Conservation (phyloP, 108 stramenopile species). For the Fistulifera solaris region DNA sequence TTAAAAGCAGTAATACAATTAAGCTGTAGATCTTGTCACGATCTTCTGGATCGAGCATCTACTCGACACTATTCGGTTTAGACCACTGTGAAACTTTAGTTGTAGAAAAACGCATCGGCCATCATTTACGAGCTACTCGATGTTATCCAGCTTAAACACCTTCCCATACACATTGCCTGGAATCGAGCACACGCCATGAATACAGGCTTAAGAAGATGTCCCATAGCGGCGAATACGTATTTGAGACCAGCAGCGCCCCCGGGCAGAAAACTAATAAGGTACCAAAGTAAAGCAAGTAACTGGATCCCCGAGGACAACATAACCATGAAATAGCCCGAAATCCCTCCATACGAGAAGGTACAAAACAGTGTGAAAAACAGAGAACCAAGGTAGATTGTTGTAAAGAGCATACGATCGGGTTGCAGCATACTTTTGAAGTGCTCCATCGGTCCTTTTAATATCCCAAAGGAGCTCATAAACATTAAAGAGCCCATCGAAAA, state of each 20-base stretch:
- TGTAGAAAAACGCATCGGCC: too few relatives aligned
- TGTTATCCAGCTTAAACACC: slow-evolving; percentile 14
- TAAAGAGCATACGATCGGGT: slow-evolving; percentile 70
- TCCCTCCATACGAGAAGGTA: slow-evolving; percentile 68
- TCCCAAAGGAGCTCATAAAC: slow-evolving; percentile 87
- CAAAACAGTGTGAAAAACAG: slow-evolving; percentile 75
- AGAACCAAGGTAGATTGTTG: slow-evolving; percentile 58
- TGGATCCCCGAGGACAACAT: slow-evolving; percentile 56
- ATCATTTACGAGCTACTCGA: too few relatives aligned
- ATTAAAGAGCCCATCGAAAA: slow-evolving; percentile 90
- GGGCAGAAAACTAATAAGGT: slow-evolving; percentile 83
- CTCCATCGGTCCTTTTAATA: slow-evolving; percentile 74
- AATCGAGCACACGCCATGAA: slow-evolving; percentile 48
- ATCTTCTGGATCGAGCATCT: too few relatives aligned
- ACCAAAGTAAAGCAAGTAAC: slow-evolving; percentile 73
- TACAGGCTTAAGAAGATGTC: slow-evolving; percentile 62
- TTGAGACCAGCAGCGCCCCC: slow-evolving; percentile 76
- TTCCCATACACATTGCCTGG: slow-evolving; percentile 55
- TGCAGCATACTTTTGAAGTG: slow-evolving; percentile 65
- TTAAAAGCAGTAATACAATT: too few relatives aligned
- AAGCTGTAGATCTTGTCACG: too few relatives aligned
- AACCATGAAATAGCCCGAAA: slow-evolving; percentile 67
- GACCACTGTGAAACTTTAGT: too few relatives aligned
- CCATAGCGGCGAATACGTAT: slow-evolving; percentile 52
- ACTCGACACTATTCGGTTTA: too few relatives aligned